phyloP scores from a whole-genome alignment of 1,284 basidiomycete species.

The Fomitopsis schrenkii region DNA sequence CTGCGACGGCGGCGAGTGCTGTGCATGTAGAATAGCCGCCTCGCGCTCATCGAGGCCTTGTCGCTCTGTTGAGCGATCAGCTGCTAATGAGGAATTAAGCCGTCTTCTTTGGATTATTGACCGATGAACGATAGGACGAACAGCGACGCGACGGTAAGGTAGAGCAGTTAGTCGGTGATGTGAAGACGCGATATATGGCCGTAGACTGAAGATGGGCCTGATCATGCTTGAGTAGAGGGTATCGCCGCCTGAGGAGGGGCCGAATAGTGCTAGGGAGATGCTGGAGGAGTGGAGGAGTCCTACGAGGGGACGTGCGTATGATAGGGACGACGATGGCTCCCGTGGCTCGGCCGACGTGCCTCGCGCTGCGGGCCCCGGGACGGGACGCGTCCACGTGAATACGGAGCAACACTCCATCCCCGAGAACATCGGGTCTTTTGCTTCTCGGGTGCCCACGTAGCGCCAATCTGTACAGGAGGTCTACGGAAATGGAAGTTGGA shows the following conservation, averaged over 20 bases:
- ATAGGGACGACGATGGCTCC: too few species aligned
- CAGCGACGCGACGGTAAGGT: slow-evolving; percentile 7
- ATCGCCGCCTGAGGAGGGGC: not conserved
- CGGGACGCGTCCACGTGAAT: too few species aligned
- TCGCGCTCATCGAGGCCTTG: not conserved
- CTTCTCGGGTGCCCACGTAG: too few species aligned
- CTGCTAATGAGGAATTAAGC: slow-evolving; percentile 16
- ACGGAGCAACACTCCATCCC: too few species aligned
- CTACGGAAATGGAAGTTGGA: too few species aligned
- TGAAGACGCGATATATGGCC: slow-evolving; percentile 5
- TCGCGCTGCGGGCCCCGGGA: too few species aligned
- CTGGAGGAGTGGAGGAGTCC: too few species aligned
- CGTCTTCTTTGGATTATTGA: slow-evolving; percentile 9
- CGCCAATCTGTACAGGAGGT: too few species aligned
- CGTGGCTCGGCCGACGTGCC: too few species aligned
- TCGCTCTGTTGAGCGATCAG: not conserved
- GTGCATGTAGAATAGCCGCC: not conserved
- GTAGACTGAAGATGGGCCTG: slow-evolving; percentile 4
- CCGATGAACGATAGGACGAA: slow-evolving; percentile 10
- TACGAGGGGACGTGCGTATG: too few species aligned
- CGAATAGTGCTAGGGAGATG: not conserved
- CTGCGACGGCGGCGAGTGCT: not conserved
- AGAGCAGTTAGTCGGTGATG: slow-evolving; percentile 9
- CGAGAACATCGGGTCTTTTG: too few species aligned
- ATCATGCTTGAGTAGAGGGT: not conserved